Percentiles rank a stretch among this genome's conserved stretches.
Conservation (phyloP, 805 yeast genomes). For the Helenozyma rhizophorensis region DNA sequence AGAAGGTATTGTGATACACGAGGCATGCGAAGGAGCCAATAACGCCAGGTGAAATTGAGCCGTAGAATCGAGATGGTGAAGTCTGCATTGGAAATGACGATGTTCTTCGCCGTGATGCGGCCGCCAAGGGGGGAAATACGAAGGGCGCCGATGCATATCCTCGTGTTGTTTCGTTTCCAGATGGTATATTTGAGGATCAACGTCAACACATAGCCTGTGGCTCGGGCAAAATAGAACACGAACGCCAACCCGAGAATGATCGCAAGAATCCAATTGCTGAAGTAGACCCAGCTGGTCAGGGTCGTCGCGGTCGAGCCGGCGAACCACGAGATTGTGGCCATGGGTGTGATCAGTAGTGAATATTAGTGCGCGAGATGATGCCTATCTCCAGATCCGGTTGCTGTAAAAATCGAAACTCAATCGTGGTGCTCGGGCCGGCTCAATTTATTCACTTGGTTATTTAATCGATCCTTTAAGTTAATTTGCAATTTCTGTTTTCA, state of each 20-base stretch:
- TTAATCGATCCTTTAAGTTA: too few species aligned
- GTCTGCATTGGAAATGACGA: conserved; percentile 70
- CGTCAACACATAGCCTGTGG: conserved; percentile 59
- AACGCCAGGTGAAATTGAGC: conserved; percentile 83
- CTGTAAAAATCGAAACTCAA: too few species aligned
- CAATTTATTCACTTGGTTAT: too few species aligned
- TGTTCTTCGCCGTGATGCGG: conserved; percentile 68
- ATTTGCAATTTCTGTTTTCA: too few species aligned
- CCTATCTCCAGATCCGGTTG: too few species aligned
- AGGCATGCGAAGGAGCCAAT: conserved; percentile 61
- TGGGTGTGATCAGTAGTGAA: too few species aligned
- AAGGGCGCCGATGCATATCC: conserved; percentile 65
- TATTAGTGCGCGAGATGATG: too few species aligned
- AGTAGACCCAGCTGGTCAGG: conserved; percentile 55
- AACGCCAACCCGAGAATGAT: conserved; percentile 58
- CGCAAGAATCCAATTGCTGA: conserved; percentile 76
- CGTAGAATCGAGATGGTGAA: conserved; percentile 66
- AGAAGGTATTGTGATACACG: conserved; percentile 31
- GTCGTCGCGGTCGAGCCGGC: too few species aligned
- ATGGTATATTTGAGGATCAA: conserved; percentile 46
- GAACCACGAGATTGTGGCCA: neutral
- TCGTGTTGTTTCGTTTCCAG: conserved; percentile 60
- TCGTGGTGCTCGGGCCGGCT: too few species aligned
- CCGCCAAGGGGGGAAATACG: conserved; percentile 82
- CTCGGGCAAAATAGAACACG: conserved; percentile 72